These are phyloP conservation scores for Mycena vulgaris DNA, from an alignment of 768 basidiomycete genomes.

Conservation along the genomic window DNA sequence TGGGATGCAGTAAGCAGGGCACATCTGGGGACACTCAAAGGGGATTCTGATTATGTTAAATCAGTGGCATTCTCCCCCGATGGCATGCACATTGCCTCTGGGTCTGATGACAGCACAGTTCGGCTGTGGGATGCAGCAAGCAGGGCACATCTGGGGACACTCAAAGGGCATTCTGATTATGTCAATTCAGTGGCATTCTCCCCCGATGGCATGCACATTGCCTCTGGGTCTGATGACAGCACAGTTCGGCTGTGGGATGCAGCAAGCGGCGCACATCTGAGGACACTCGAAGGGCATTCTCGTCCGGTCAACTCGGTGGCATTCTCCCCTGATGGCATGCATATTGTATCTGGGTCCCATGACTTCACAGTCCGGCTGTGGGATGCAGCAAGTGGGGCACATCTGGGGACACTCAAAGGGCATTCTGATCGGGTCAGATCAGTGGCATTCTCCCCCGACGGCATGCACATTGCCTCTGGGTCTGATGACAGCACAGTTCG, in stretches of 20 bases:
- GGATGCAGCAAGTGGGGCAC: neutral
- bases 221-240: neutral
- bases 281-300: neutral
- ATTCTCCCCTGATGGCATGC: neutral
- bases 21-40: neutral
- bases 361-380: neutral
- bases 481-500: neutral
- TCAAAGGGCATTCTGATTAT: neutral
- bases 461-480: neutral
- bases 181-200: neutral
- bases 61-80: neutral
- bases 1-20: neutral
- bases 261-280: neutral
- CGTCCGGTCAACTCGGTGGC: neutral
- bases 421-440: neutral
- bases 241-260: neutral
- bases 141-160: neutral
- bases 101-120: neutral
- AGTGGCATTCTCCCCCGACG: neutral
- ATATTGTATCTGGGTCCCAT: neutral
- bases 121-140: neutral
- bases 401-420: neutral
- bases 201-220: neutral
- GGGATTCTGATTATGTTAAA: neutral
- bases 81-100: neutral